These are phyloP conservation scores for Arthroderma uncinatum DNA, from an alignment of 2,329 filamentous ascomycete genomes.

Conservation along the genomic window DNA sequence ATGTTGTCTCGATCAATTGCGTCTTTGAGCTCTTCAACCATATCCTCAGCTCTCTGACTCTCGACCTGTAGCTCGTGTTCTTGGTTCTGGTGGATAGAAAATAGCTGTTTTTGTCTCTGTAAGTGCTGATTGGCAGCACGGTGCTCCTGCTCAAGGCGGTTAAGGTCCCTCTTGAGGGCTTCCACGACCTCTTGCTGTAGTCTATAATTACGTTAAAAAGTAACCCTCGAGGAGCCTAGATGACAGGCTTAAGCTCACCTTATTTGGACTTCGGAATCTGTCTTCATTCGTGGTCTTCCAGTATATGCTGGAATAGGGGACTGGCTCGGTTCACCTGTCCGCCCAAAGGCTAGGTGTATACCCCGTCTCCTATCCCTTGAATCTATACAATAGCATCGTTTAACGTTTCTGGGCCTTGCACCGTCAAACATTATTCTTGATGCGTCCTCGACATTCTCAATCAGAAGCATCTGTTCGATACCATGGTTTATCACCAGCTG, in stretches of 20 bases:
- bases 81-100: slow-evolving; percentile 41
- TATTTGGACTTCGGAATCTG: slow-evolving; percentile 60
- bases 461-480: slow-evolving; percentile 76
- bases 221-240: neutral
- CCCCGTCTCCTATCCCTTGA: slow-evolving; percentile 54
- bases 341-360: slow-evolving; percentile 45
- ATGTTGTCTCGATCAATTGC: slow-evolving; percentile 48
- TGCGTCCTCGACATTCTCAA: slow-evolving; percentile 57
- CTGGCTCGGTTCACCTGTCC: slow-evolving; percentile 40
- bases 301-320: slow-evolving; percentile 44
- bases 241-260: slow-evolving; percentile 25
- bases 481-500: slow-evolving; percentile 70
- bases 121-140: slow-evolving; percentile 40
- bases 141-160: slow-evolving; percentile 41
- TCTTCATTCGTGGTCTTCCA: slow-evolving; percentile 61
- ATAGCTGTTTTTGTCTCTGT: slow-evolving; percentile 39
- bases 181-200: slow-evolving; percentile 39
- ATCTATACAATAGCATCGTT: slow-evolving; percentile 52
- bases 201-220: slow-evolving; percentile 17
- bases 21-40: slow-evolving; percentile 55
- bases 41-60: slow-evolving; percentile 50
- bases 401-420: slow-evolving; percentile 56
- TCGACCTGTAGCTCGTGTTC: slow-evolving; percentile 43
- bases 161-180: slow-evolving; percentile 46
- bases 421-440: slow-evolving; percentile 56